Evolutionary conservation across 352 stramenopile genomes (phyloP), one percentile per base, ranked within the genome.

Genomic region (Globisporangium viniferum): DNA sequence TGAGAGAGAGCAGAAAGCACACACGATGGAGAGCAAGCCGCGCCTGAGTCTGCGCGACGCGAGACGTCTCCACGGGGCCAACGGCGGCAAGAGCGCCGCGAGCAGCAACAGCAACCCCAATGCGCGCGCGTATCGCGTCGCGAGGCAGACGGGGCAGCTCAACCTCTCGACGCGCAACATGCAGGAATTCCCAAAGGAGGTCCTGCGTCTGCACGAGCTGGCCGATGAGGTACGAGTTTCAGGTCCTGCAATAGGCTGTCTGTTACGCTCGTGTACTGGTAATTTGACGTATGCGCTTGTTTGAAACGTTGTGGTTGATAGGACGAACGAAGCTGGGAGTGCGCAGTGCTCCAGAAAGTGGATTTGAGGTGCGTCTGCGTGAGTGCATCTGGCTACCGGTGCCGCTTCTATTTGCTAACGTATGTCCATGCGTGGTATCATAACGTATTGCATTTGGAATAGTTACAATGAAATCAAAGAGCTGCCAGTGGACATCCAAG

Each of bases 381-480:
- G 9, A 7, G 15, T 27, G 15, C 5, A 36, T 36, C 6, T 51
- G 22, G 5, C 14, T 22, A 20, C 20, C 22, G 14, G 27, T 14
- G 24, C 15, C 18, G 15, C 12, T 5, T 29, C 6, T 41, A 20
- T 24, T 51, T 2, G n/a, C 44, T 29, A 33, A 49, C 15, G 24
- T 39, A 14, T 54, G 18, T 27, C 6, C 8, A 29, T 44, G 2
- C 39, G 44, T 24, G 18, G 2, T 9, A 8, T 9, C 6, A 10
- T 24, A 3, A 22, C 20, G 18, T 22, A 2, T 24, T 44, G 15
- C 12, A 27, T 35, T n/a, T 55, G 22, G 5, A 7, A 15, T 44
- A 94, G 87, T 53, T 91, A 92, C 73, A 94, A 94, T 62, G 86
- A 91, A 22, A 92, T 94, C 67, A 39, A 65, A 15, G 70, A 74